These are phyloP conservation scores for Xylaria flabelliformis DNA, from an alignment of 495 filamentous ascomycete genomes.

Conservation along the genomic window DNA sequence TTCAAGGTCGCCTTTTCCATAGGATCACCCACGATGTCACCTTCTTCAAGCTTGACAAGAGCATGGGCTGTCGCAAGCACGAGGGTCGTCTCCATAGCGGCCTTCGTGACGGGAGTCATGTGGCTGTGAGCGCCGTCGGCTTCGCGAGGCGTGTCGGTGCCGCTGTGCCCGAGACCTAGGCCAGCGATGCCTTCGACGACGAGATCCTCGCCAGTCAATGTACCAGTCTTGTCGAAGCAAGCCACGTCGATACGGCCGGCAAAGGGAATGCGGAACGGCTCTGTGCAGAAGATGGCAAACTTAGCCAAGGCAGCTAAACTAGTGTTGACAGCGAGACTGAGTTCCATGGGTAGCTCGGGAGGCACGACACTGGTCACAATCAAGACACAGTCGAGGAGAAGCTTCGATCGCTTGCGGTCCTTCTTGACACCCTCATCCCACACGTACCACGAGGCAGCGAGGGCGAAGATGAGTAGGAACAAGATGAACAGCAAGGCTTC, in stretches of 20 bases:
- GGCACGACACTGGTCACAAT: slow-evolving; percentile 98
- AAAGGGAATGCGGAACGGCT: slow-evolving; percentile 98
- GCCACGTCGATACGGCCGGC: slow-evolving; percentile 95
- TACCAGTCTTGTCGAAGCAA: slow-evolving; percentile 99
- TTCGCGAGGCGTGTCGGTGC: slow-evolving; percentile 68
- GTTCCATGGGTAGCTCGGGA: slow-evolving; percentile 97
- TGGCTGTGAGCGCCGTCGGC: slow-evolving; percentile 79
- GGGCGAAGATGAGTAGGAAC: slow-evolving; percentile 93
- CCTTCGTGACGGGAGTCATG: slow-evolving; percentile 67
- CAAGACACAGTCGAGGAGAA: slow-evolving; percentile 94
- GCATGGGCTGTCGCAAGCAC: slow-evolving; percentile 96
- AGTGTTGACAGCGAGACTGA: slow-evolving; percentile 98
- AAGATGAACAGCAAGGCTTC: slow-evolving; percentile 96
- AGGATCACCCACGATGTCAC: slow-evolving; percentile 95
- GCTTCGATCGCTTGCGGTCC: slow-evolving; percentile 95
- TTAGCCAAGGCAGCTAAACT: slow-evolving; percentile 93
- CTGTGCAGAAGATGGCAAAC: slow-evolving; percentile 97
- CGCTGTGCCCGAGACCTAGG: slow-evolving; percentile 70
- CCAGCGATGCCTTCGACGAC: slow-evolving; percentile 98
- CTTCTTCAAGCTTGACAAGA: slow-evolving; percentile 93
- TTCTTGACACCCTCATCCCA: slow-evolving; percentile 94
- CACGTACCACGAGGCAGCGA: slow-evolving; percentile 99
- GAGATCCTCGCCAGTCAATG: slow-evolving; percentile 93
- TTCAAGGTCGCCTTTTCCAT: slow-evolving; percentile 97
- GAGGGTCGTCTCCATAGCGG: slow-evolving; percentile 82